Conservation (phyloP, 2,329 filamentous ascomycete species). For the Lachnellula arida region DNA sequence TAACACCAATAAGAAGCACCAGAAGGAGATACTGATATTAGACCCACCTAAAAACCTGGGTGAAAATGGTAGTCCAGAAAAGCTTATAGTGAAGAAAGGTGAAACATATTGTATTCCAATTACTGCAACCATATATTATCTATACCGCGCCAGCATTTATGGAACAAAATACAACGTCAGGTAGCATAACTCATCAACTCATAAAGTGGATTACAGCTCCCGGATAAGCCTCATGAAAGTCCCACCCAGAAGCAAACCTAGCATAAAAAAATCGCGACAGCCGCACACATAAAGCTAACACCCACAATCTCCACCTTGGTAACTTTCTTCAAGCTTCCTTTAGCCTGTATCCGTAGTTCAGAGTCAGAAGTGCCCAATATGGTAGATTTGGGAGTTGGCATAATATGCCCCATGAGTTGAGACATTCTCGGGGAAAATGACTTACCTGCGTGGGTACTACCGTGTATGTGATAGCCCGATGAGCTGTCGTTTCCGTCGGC, state of each 20-base stretch:
- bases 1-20: too few relatives aligned
- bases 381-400: too few relatives aligned
- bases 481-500: neutral
- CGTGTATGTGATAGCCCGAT: neutral
- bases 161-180: neutral
- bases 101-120: too few relatives aligned
- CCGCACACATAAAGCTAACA: slow-evolving; percentile 11
- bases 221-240: slow-evolving; percentile 2
- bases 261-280: slow-evolving; percentile 18
- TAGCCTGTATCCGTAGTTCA: neutral
- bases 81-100: too few relatives aligned
- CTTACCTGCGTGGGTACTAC: neutral
- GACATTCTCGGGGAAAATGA: too few relatives aligned
- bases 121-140: too few relatives aligned
- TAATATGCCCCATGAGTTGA: neutral
- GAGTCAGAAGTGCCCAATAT: too few relatives aligned
- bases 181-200: neutral
- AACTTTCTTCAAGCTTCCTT: neutral
- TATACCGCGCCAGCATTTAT: neutral
- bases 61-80: too few relatives aligned
- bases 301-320: slow-evolving; percentile 6
- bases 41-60: too few relatives aligned
- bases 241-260: slow-evolving; percentile 14
- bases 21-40: too few relatives aligned
- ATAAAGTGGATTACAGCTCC: slow-evolving; percentile 1